Base-by-base conservation (phyloP, 257 asterid species). In the Craterostigma plantagineum region DNA sequence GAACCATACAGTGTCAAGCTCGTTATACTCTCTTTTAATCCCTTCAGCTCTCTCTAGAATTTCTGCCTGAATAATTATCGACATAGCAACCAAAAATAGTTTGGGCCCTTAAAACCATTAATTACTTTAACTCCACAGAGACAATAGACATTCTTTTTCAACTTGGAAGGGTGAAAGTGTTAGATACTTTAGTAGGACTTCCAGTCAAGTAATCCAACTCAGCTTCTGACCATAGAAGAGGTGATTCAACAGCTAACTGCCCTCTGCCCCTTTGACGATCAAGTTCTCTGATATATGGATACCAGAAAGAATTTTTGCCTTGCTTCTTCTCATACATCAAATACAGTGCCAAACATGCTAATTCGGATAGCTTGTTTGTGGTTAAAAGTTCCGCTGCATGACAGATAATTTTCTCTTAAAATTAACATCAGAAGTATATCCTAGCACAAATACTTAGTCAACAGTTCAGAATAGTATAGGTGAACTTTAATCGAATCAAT, bases 241-340 rank as follows among this genome's bases (percentile, higher is more conserved):
- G 96, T 0, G 96, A 90, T 58, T 83, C 99, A 50, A 90, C 96
- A 53, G 96, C 87, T 58, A 90, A 73, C 73, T 90, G 99, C 7
- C 99, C 99, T 66, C 99, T 76, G 39, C 91, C 99, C 52, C 96
- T 67, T 51, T 90, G 96, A 38, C 83, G 92, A 63, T 90, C 99
- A 54, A 83, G 96, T 65, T 90, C 96, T 69, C 62, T 75, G 35
- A 83, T 90, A 57, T 79, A 90, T 8, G 95, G 92, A 52, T 83
- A 67, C 99, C 99, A 90, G 64, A 83, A 75, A 30, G 99, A 90
- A 65, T 66, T 62, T 63, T 77, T 83, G 27, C 94, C 92, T 69
- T 90, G 95, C 60, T 90, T 83, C 90, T 90, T 90, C 72, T 90
- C 99, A 58, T 90, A 79, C 99, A 90, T 90, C n/a, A 90, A 71